phyloP scores from a whole-genome alignment of 2,329 filamentous ascomycete genomes.

The Didymellaceae sp. region DNA sequence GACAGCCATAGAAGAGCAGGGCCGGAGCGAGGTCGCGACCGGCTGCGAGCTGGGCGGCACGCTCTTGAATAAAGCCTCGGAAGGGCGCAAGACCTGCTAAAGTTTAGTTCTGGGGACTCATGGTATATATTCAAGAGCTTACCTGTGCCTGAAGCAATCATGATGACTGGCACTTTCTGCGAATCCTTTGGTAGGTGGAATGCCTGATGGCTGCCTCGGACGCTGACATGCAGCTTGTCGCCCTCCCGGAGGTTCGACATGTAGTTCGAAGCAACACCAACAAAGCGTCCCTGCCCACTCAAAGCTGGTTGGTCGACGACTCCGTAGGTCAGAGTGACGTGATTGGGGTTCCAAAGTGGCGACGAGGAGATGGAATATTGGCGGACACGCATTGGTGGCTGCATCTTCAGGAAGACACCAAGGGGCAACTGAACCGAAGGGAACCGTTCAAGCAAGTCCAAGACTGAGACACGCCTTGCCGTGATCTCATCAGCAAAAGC shows the following conservation, averaged over 20 bases:
- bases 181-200: conserved; percentile 54
- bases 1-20: conserved; percentile 71
- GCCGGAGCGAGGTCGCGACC: conserved; percentile 65
- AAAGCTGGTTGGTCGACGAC: conserved; percentile 65
- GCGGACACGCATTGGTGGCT: conserved; percentile 78
- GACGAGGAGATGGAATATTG: conserved; percentile 83
- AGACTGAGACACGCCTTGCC: conserved; percentile 65
- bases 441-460: conserved; percentile 74
- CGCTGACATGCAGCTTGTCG: conserved; percentile 52
- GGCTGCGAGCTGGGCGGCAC: conserved; percentile 50
- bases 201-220: conserved; percentile 50
- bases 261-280: conserved; percentile 54
- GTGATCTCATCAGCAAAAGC: conserved; percentile 50
- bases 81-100: conserved; percentile 52
- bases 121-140: background rate
- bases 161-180: conserved; percentile 51
- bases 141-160: conserved; percentile 47
- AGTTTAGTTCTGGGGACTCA: background rate
- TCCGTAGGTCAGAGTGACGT: conserved; percentile 71
- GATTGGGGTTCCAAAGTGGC: conserved; percentile 63
- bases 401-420: conserved; percentile 71
- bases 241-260: conserved; percentile 49
- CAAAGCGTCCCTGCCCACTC: conserved; percentile 51
- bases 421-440: conserved; percentile 65
- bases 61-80: conserved; percentile 52